Evolutionary conservation across 164 flowering plant genomes (phyloP).

Genomic region (Paratinospora sagittata): DNA sequence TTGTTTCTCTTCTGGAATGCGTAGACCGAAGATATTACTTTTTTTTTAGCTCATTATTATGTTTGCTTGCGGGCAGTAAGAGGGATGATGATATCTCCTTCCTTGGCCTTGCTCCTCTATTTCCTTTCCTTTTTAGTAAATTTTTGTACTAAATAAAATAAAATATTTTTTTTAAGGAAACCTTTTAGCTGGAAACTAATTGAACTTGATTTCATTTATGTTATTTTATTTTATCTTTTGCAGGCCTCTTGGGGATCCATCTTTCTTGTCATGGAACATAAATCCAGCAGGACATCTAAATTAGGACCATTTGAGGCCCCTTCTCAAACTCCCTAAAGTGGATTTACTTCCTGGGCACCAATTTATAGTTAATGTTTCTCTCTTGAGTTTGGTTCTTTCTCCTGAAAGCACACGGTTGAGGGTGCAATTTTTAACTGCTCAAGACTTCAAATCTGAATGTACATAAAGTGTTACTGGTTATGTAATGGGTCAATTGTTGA

Average conservation of each 20-base stretch:
- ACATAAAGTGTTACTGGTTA: conserved; percentile 8
- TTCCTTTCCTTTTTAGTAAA: too few relatives aligned
- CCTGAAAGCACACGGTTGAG: background rate
- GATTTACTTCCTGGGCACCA: background rate
- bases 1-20: background rate
- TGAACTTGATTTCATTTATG: conserved; percentile 1
- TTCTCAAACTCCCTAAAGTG: too few relatives aligned
- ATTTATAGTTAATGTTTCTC: background rate
- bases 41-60: too few relatives aligned
- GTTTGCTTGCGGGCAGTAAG: too few relatives aligned
- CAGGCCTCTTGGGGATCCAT: conserved; percentile 81
- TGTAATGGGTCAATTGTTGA: conserved; percentile 1
- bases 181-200: background rate
- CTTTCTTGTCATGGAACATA: conserved; percentile 74
- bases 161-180: background rate
- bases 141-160: background rate
- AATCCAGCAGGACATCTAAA: conserved; percentile 43
- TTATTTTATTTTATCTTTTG: conserved; percentile 12
- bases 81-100: too few relatives aligned
- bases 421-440: background rate
- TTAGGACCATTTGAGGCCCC: conserved; percentile 12
- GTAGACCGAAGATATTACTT: too few relatives aligned
- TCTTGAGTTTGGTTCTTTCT: conserved; percentile 4
- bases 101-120: too few relatives aligned
- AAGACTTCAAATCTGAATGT: conserved; percentile 8